These are phyloP conservation scores for Exophiala sp. DNA, from an alignment of 2,329 filamentous ascomycete genomes.

Conservation along the genomic window DNA sequence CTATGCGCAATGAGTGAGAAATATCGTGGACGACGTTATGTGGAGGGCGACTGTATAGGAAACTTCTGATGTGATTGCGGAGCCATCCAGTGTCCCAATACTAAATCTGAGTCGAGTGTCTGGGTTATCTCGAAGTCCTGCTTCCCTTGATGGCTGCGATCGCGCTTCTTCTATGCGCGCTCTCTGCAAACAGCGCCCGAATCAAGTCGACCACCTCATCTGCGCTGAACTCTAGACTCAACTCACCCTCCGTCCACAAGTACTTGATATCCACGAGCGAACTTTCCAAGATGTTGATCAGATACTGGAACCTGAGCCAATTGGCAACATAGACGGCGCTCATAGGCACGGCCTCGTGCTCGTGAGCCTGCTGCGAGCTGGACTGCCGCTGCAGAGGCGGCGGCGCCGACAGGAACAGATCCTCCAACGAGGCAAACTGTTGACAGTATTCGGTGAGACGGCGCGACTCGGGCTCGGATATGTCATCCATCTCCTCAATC, in stretches of 20 bases:
- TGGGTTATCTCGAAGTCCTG: slow-evolving; percentile 25
- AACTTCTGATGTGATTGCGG: not conserved
- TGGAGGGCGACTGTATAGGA: no score
- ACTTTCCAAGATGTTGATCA: slow-evolving; percentile 61
- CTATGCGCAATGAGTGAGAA: no score
- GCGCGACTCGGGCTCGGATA: slow-evolving; percentile 60
- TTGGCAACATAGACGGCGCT: slow-evolving; percentile 60
- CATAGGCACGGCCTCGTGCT: slow-evolving; percentile 44
- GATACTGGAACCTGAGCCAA: slow-evolving; percentile 64
- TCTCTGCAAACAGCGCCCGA: slow-evolving; percentile 62
- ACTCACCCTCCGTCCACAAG: slow-evolving; percentile 62
- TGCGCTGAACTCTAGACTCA: slow-evolving; percentile 58
- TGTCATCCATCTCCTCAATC: slow-evolving; percentile 61
- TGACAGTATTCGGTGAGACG: slow-evolving; percentile 57
- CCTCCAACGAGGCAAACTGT: slow-evolving; percentile 52
- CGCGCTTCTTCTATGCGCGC: slow-evolving; percentile 54
- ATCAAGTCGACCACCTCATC: slow-evolving; percentile 63
- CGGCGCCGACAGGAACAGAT: slow-evolving; percentile 52
- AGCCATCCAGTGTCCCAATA: no score
- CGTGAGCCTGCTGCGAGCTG: slow-evolving; percentile 16
- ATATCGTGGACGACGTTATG: no score
- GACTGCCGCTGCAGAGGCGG: slow-evolving; percentile 30
- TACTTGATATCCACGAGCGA: slow-evolving; percentile 64
- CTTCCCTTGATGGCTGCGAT: slow-evolving; percentile 39
- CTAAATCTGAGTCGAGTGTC: not conserved